These are phyloP conservation scores for Leishmania gerbilli DNA, from an alignment of 208 protist species.

Conservation along the genomic window DNA sequence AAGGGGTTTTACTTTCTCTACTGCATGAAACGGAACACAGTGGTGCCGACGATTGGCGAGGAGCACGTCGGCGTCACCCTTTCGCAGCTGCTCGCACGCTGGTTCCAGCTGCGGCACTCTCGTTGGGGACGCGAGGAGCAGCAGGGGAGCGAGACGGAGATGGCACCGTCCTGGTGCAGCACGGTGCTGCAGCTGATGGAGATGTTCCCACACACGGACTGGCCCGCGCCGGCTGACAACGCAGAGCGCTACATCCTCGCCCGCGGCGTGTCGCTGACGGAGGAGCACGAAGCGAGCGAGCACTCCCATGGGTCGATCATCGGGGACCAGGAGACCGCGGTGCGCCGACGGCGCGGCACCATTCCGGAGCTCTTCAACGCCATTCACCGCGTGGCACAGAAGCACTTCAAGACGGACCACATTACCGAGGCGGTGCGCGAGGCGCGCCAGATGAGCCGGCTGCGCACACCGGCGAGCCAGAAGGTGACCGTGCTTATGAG, in stretches of 20 bases:
- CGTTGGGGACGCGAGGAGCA: slow-evolving; percentile 67
- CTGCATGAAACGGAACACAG: slow-evolving; percentile 38
- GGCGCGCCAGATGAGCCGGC: slow-evolving; percentile 21
- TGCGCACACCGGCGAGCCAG: slow-evolving; percentile 20
- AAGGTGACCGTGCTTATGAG: slow-evolving; percentile 30
- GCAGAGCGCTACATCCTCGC: slow-evolving; percentile 35
- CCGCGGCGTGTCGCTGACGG: slow-evolving; percentile 33
- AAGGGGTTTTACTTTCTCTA: slow-evolving; percentile 91
- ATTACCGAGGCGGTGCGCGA: slow-evolving; percentile 25
- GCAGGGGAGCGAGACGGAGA: slow-evolving; percentile 40
- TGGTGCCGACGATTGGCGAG: slow-evolving; percentile 30
- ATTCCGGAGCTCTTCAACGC: slow-evolving; percentile 40
- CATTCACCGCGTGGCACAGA: slow-evolving; percentile 40
- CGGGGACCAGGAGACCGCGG: slow-evolving; percentile 13
- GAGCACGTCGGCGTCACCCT: slow-evolving; percentile 42
- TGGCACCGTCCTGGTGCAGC: slow-evolving; percentile 52
- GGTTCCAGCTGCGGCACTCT: slow-evolving; percentile 78
- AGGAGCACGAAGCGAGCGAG: slow-evolving; percentile 15
- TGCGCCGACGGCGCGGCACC: slow-evolving; percentile 21
- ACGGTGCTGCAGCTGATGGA: slow-evolving; percentile 64
- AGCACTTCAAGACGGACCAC: slow-evolving; percentile 26
- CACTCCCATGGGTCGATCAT: slow-evolving; percentile 16
- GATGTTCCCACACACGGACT: slow-evolving; percentile 40
- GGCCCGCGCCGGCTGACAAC: slow-evolving; percentile 43
- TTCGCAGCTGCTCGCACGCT: slow-evolving; percentile 53